Conservation (phyloP, 2,329 filamentous ascomycete species). For the Sphaerulina populicola region DNA sequence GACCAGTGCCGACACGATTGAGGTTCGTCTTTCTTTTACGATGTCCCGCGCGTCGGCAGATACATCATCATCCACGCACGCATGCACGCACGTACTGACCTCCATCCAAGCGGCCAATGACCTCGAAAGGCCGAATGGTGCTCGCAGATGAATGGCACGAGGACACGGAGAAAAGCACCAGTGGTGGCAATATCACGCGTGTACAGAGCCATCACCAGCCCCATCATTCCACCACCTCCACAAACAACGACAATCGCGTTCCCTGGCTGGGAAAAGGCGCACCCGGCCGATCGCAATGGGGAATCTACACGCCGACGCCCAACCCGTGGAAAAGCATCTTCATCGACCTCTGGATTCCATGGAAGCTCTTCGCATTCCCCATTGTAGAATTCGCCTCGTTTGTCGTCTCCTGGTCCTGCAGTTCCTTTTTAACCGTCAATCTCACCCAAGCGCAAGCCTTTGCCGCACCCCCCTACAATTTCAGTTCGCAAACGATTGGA, state of each 20-base stretch:
- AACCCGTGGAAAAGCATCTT: constrained; percentile 42
- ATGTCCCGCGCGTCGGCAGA: not conserved
- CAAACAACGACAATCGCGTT: constrained; percentile 32
- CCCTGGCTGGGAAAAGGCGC: constrained; percentile 49
- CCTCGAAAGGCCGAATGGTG: constrained; percentile 8
- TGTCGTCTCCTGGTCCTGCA: constrained; percentile 53
- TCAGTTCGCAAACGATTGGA: constrained; percentile 43
- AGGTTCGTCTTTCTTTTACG: constrained; percentile 5
- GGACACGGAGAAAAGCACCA: constrained; percentile 23
- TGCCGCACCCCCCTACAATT: constrained; percentile 49
- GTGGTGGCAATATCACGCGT: constrained; percentile 18
- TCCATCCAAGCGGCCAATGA: not conserved
- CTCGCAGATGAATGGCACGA: constrained; percentile 14
- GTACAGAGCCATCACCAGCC: constrained; percentile 14
- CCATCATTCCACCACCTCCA: constrained; percentile 4
- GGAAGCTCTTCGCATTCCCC: constrained; percentile 54
- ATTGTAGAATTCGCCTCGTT: constrained; percentile 57
- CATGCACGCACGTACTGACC: not conserved
- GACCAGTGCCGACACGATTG: constrained; percentile 7
- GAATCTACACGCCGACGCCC: constrained; percentile 44
- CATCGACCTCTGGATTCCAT: constrained; percentile 52
- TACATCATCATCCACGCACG: not conserved
- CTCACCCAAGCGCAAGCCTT: constrained; percentile 51
- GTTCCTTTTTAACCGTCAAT: constrained; percentile 52
- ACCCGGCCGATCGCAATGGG: constrained; percentile 51